Evolutionary conservation across 495 filamentous ascomycete species (phyloP), one percentile per base, ranked within the genome.

Genomic region (Lasiosphaeris hirsuta): DNA sequence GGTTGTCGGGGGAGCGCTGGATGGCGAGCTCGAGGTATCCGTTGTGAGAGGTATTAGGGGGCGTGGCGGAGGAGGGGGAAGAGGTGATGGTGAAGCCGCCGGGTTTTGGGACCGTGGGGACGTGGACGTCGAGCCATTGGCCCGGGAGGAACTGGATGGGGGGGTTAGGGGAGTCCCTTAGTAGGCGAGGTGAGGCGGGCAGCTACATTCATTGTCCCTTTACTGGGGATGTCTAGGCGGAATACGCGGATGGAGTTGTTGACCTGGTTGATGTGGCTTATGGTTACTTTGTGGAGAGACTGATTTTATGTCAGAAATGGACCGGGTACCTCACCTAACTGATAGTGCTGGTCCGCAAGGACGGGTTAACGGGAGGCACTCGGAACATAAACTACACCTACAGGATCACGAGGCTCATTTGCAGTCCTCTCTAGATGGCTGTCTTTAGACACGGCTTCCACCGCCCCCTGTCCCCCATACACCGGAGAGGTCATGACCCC

Each of bases 31-130:
- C 67, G 10, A 69, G 15, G 47, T 65, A 47, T 7, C 43, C 48
- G 39, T 10, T 10, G 13, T 39, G 1, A n/a, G 66, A 73, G 56
- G 62, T 73, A 48, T 13, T 69, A 62, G 6, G 61, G 56, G 4
- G n/a, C 2, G 15, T 15, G 38, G 58, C 17, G 4, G 18, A 15
- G 34, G 74, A 76, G 4, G 90, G 90, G 0, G 88, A 72, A 2
- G 89, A 93, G n/a, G 89, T 90, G 51, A 95, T 89, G 48, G 89
- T 94, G 75, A 93, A 96, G 5, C 90, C 90, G 7, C 90, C 90
- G 2, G 90, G 85, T 69, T 85, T 81, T 45, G 79, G 57, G 44
- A 88, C 73, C 30, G 72, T 71, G 0, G 90, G 88, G 46, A 88
- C 78, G 63, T 89, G 83, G 6, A 92, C 84, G 66, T 97, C 92